These are phyloP conservation scores for Russula foetens DNA, from an alignment of 768 basidiomycete species.

Conservation along the genomic window DNA sequence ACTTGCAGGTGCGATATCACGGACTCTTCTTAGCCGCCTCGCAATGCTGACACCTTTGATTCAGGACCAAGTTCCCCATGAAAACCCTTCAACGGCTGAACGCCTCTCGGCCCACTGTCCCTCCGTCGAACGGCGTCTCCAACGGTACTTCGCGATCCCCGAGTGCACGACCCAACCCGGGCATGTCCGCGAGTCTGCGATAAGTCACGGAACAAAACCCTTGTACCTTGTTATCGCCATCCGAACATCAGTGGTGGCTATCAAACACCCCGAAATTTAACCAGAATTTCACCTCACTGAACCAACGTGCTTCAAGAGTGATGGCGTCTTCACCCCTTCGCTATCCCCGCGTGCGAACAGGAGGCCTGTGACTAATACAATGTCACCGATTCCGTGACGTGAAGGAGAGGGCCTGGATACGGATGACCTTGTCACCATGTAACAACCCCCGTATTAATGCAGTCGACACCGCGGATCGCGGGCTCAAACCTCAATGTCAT, in stretches of 20 bases:
- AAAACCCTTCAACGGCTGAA: slow-evolving; percentile 83
- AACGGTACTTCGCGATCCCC: slow-evolving; percentile 15
- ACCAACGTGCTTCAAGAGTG: neutral
- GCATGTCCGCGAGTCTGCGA: slow-evolving; percentile 18
- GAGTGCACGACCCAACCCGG: slow-evolving; percentile 7
- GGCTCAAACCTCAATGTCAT: too few species aligned
- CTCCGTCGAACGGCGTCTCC: slow-evolving; percentile 13
- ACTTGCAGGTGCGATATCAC: slow-evolving; percentile 71
- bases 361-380: too few species aligned
- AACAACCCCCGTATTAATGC: neutral
- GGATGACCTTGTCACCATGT: neutral
- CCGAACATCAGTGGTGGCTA: neutral
- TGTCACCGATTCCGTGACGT: neutral
- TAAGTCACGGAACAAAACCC: neutral
- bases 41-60: neutral
- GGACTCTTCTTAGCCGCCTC: neutral
- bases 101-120: slow-evolving; percentile 33
- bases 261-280: neutral
- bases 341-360: neutral
- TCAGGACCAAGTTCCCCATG: slow-evolving; percentile 90
- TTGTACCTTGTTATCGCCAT: neutral
- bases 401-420: neutral
- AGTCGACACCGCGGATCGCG: neutral
- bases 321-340: neutral
- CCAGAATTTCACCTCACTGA: neutral